phyloP scores from a whole-genome alignment of 176 grass and related monocot species.

The Urochloa ruziziensis region DNA sequence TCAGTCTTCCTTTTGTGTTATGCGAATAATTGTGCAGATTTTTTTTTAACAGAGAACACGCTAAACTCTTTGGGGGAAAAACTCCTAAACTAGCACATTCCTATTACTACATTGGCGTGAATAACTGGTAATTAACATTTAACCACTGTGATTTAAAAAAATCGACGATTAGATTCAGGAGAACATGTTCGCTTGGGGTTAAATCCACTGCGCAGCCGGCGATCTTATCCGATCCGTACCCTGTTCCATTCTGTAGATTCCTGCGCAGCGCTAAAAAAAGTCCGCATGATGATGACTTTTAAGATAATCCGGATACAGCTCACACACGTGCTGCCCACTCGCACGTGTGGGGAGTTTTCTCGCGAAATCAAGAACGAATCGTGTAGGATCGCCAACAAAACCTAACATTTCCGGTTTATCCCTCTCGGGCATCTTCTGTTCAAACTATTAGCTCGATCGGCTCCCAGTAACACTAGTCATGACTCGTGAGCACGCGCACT shows the following conservation, averaged over 20 bases:
- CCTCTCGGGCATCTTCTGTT: background rate
- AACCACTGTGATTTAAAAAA: no score
- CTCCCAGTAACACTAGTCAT: no score
- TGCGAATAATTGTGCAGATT: no score
- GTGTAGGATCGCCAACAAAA: background rate
- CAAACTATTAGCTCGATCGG: no score
- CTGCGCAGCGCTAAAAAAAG: no score
- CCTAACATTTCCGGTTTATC: background rate
- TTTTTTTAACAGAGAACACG: no score
- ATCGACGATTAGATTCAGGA: background rate
- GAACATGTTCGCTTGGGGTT: background rate
- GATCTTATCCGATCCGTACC: slow-evolving; percentile 18
- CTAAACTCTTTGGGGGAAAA: no score
- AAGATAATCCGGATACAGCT: no score
- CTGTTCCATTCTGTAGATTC: background rate
- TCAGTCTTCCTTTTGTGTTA: no score
- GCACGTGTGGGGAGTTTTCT: background rate
- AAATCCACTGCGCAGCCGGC: background rate
- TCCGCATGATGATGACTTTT: no score
- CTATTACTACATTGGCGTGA: background rate
- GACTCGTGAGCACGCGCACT: no score
- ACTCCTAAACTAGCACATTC: background rate
- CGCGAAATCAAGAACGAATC: background rate
- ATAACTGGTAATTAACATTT: no score
- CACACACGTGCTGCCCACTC: background rate